Evolutionary conservation across 2,329 filamentous ascomycete species (phyloP).

Genomic region (Talaromyces sp.): DNA sequence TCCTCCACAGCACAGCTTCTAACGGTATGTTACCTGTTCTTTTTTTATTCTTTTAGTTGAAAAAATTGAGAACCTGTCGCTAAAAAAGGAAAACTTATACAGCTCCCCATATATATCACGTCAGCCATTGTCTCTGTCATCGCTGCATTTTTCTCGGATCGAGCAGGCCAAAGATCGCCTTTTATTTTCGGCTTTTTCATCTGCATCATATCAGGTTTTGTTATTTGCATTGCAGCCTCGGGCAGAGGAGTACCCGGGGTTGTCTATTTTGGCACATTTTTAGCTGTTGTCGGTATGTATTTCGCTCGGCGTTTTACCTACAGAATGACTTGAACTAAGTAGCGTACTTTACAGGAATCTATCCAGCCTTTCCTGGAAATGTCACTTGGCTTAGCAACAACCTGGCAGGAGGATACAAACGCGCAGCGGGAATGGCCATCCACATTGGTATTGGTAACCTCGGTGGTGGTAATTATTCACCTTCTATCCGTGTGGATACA

Average conservation of each 20-base stretch:
- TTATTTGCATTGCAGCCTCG: constrained; percentile 43
- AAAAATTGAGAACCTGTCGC: background rate
- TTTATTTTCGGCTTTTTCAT: constrained; percentile 54
- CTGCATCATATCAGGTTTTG: constrained; percentile 54
- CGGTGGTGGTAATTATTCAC: constrained; percentile 26
- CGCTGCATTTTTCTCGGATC: constrained; percentile 56
- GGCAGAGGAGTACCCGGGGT: constrained; percentile 35
- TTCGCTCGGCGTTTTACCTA: too few species aligned
- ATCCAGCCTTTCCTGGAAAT: constrained; percentile 43
- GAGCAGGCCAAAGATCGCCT: constrained; percentile 48
- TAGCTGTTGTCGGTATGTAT: constrained; percentile 40
- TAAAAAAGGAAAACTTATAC: background rate
- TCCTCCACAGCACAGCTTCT: constrained; percentile 37
- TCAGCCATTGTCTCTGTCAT: constrained; percentile 33
- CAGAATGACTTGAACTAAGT: background rate
- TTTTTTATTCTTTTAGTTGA: background rate
- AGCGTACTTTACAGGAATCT: constrained; percentile 30
- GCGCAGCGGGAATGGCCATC: constrained; percentile 60
- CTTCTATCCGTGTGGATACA: background rate
- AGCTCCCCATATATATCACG: constrained; percentile 37
- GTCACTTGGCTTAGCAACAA: constrained; percentile 58
- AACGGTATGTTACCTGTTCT: constrained; percentile 21
- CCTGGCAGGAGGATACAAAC: constrained; percentile 52
- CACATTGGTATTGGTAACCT: constrained; percentile 59
- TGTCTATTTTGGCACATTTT: constrained; percentile 46